Conservation (phyloP, 164 flowering plant species). For the Hamamelis virginiana region DNA sequence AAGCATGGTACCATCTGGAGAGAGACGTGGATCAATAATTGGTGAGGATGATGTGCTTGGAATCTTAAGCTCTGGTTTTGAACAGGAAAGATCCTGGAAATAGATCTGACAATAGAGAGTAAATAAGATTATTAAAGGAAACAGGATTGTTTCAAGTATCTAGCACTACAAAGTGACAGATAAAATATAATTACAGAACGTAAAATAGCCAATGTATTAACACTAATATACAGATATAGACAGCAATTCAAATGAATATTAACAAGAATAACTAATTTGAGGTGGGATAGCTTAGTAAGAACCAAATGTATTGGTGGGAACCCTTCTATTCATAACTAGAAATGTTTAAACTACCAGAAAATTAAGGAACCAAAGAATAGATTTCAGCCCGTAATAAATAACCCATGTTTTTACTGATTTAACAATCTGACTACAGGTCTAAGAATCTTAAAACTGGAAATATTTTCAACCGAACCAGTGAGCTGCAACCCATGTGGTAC, state of each 20-base stretch:
- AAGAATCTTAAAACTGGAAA: background rate
- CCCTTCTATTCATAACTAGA: background rate
- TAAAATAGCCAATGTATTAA: background rate
- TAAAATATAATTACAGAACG: background rate
- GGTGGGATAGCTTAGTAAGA: too few species aligned
- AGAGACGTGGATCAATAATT: constrained; percentile 84
- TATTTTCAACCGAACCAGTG: too few species aligned
- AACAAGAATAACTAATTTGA: too few species aligned
- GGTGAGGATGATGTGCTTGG: constrained; percentile 64
- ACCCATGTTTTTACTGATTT: background rate
- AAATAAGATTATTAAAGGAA: background rate
- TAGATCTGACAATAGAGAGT: constrained; percentile 57
- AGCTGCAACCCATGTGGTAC: too few species aligned
- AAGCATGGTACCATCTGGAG: constrained; percentile 90
- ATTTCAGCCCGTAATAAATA: background rate
- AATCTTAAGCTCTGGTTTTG: constrained; percentile 67
- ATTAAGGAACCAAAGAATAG: background rate
- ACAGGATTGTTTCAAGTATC: background rate
- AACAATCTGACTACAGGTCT: background rate
- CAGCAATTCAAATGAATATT: too few species aligned
- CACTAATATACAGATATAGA: background rate
- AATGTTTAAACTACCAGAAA: too few species aligned
- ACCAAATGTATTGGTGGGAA: background rate
- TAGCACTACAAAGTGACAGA: background rate
- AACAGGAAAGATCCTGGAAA: constrained; percentile 54